Evolutionary conservation across 148 eudicot species (phyloP), one percentile per base, ranked within the genome.

Genomic region (Chenopodium berlandieri): DNA sequence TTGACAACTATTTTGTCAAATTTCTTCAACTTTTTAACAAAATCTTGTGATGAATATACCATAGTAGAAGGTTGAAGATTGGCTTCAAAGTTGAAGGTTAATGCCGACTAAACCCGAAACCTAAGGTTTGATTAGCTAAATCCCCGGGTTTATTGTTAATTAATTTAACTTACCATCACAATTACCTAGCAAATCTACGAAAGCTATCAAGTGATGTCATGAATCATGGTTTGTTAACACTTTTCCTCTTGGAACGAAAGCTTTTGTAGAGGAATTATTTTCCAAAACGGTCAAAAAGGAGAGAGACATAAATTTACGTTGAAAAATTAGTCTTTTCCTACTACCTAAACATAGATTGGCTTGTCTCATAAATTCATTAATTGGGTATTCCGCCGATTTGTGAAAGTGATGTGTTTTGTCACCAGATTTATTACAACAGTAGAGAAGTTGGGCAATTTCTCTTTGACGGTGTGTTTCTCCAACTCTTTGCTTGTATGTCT

Each of bases 301-400:
- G 78, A 64, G 11, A 62, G 77, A 52, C 22, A 56, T 17, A 56
- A 17, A 56, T 71, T 66, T 12, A 65, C 64, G 76, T 77, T 73
- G 50, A 31, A 71, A 69, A 73, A 72, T 20, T 8, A 72, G 79
- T 27, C 74, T 1, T 11, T 50, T 80, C 64, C 23, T 64, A 64
- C 79, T 58, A 84, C 86, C 86, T 77, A 84, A 82, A 25, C 46
- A 4, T 66, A 47, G 62, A 80, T 60, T 66, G 75, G 73, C 54
- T 81, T 83, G 82, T 83, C 44, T 32, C 56, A n/a, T 23, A 50
- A 84, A 72, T 34, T 73, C 71, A 81, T 66, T 77, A 27, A 64
- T 72, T 80, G 32, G 78, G 32, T 71, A 81, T 77, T 44, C 62
- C 48, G 40, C 81, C 79, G 81, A 81, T 77, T 81, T 44, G 31